phyloP scores from a whole-genome alignment of 352 stramenopile species.

The Phytophthora pinifolia region DNA sequence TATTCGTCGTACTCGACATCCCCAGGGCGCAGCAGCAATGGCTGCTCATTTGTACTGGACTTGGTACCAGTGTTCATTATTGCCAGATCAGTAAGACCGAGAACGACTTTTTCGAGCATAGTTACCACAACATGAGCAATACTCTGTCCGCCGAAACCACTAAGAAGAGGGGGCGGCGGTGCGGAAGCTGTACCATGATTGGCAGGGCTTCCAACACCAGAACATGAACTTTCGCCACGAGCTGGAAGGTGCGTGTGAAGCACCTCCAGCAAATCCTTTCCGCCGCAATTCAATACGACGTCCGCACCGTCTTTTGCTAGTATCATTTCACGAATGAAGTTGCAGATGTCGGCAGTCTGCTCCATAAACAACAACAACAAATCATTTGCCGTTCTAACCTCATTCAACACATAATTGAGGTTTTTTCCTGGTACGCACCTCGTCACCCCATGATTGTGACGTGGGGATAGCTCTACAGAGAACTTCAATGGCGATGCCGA shows the following conservation, averaged over 20 bases:
- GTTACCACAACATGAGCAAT: slow-evolving; percentile 22
- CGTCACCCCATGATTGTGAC: slow-evolving; percentile 15
- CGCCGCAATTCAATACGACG: slow-evolving; percentile 52
- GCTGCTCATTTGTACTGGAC: slow-evolving; percentile 1
- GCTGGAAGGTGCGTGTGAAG: slow-evolving; percentile 22
- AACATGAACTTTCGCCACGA: neutral
- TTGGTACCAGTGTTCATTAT: neutral
- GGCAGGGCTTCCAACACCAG: neutral
- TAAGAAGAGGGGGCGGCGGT: neutral
- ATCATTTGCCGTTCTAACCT: no score
- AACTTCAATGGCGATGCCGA: slow-evolving; percentile 59
- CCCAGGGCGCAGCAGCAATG: slow-evolving; percentile 12
- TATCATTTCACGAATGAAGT: slow-evolving; percentile 66
- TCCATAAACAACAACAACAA: no score
- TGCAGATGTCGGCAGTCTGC: slow-evolving; percentile 58
- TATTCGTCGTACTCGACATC: slow-evolving; percentile 43
- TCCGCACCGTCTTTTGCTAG: slow-evolving; percentile 45
- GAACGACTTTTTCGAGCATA: slow-evolving; percentile 35
- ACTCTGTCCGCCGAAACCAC: slow-evolving; percentile 12
- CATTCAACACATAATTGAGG: neutral
- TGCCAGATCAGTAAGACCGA: slow-evolving; percentile 18
- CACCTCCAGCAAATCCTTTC: slow-evolving; percentile 36
- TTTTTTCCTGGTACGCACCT: slow-evolving; percentile 13
- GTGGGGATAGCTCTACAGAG: slow-evolving; percentile 27
- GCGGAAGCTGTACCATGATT: neutral